These are phyloP conservation scores for Stropharia rugosoannulata DNA, from an alignment of 768 basidiomycete genomes.

Conservation along the genomic window DNA sequence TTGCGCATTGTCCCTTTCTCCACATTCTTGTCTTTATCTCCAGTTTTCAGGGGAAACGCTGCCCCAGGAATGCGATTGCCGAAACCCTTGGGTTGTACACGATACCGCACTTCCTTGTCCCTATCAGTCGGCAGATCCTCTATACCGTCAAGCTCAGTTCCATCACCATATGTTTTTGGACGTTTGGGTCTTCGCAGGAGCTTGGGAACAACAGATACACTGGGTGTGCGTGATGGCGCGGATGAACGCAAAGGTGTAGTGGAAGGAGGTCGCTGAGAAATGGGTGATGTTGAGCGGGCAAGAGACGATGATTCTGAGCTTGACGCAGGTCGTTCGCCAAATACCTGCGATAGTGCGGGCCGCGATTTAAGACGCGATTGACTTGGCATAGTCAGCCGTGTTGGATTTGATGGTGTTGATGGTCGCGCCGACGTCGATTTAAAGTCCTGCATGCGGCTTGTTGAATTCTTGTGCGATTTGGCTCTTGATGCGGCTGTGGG, in stretches of 20 bases:
- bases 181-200: slow-evolving; percentile 78
- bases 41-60: slow-evolving; percentile 38
- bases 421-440: slow-evolving; percentile 76
- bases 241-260: slow-evolving; percentile 40
- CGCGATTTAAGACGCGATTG: slow-evolving; percentile 73
- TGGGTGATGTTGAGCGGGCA: slow-evolving; percentile 56
- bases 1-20: slow-evolving; percentile 60
- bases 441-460: slow-evolving; percentile 65
- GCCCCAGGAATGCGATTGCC: slow-evolving; percentile 63
- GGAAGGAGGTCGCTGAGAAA: slow-evolving; percentile 61
- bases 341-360: slow-evolving; percentile 75
- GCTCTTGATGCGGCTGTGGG: slow-evolving; percentile 83
- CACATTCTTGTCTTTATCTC: slow-evolving; percentile 27
- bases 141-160: slow-evolving; percentile 85
- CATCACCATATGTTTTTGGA: slow-evolving; percentile 75
- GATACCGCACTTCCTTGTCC: slow-evolving; percentile 75
- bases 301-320: slow-evolving; percentile 30
- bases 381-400: slow-evolving; percentile 85
- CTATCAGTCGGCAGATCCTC: slow-evolving; percentile 88
- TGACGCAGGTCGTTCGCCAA: slow-evolving; percentile 44
- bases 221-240: slow-evolving; percentile 22
- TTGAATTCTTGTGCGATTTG: slow-evolving; percentile 65
- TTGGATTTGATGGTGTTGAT: slow-evolving; percentile 75
- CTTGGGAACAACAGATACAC: slow-evolving; percentile 48
- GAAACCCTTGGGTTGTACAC: slow-evolving; percentile 71